Evolutionary conservation across 345 rosid species (phyloP), one percentile per base, ranked within the genome.

Genomic region (Gossypioides kirkii): DNA sequence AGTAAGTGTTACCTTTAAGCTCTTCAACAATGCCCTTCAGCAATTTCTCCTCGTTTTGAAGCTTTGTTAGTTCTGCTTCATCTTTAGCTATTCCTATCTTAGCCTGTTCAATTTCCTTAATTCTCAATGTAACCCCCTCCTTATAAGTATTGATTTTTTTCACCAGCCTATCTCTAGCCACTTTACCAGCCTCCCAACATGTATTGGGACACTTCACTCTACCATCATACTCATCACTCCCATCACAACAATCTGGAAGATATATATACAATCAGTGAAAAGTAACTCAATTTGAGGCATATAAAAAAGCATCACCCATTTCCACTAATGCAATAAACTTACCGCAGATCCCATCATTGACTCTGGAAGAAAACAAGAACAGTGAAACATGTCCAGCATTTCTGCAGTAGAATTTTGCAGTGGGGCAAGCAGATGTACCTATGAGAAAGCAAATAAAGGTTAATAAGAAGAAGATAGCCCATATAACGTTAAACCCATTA

Each of bases 341-440:
- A 96, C 99, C 99, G 67, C 99, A 93, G 32, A 96, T 86, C 18
- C 97, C 98, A 77, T 96, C 99, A 79, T 93, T 96, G 73, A 96
- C 98, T 83, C 92, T 90, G 14, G 98, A 93, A 73, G 99, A 91
- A 79, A 86, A 96, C 43, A 93, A 41, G 61, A 80, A 7, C 23
- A 80, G 28, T 10, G 98, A 87, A 74, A 80, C 46, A 72, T 93
- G 97, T 10, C 96, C 95, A 9, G 86, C 87, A 77, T 96, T 96
- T 49, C 52, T 83, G 79, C 99, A 96, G 76, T 87, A 96, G 85
- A 96, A 93, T 74, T 85, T 86, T 12, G 90, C 97, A 77, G 70
- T 78, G 1, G 97, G 98, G 81, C 98, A 96, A 12, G 99, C 99
- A 3, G 99, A 88, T 62, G 99, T 96, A 61, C 99, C 99, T 93